phyloP scores from a whole-genome alignment of 2,329 filamentous ascomycete species.

The Parastagonospora nodorum region DNA sequence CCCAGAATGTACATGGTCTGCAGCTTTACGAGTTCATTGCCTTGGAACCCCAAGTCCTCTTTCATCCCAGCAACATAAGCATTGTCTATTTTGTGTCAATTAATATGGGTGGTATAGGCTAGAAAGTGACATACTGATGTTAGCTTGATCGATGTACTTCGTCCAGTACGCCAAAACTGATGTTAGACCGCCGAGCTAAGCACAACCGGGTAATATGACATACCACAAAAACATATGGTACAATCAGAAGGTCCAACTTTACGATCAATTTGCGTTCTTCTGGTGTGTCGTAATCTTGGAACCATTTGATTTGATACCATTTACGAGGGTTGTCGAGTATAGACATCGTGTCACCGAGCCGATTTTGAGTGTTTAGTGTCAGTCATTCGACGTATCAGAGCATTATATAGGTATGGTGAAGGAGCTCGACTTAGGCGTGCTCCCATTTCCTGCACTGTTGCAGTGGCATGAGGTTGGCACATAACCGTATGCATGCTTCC shows the following conservation, averaged over 20 bases:
- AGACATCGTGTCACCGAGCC: slow-evolving; percentile 7
- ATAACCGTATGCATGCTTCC: not conserved
- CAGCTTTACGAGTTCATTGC: slow-evolving; percentile 61
- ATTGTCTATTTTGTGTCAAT: slow-evolving; percentile 50
- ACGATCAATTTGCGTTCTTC: slow-evolving; percentile 59
- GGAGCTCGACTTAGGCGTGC: no score
- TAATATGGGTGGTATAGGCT: not conserved
- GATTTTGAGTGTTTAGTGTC: not conserved
- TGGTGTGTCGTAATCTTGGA: slow-evolving; percentile 50
- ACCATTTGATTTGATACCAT: slow-evolving; percentile 38
- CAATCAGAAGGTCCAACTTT: slow-evolving; percentile 62
- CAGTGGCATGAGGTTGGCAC: not conserved
- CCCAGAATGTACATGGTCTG: slow-evolving; percentile 60
- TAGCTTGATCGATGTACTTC: slow-evolving; percentile 59
- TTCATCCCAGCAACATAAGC: slow-evolving; percentile 61
- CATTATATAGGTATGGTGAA: no score
- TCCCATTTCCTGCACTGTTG: not conserved
- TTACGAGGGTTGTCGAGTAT: slow-evolving; percentile 15
- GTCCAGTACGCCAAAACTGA: slow-evolving; percentile 10
- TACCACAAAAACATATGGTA: slow-evolving; percentile 61
- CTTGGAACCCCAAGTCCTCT: slow-evolving; percentile 57
- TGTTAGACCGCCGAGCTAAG: not conserved
- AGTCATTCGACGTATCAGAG: no score
- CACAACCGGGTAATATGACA: slow-evolving; percentile 55
- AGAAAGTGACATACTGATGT: slow-evolving; percentile 52